Base-by-base conservation (phyloP, 306 rosid species). In the Urtica urens region DNA sequence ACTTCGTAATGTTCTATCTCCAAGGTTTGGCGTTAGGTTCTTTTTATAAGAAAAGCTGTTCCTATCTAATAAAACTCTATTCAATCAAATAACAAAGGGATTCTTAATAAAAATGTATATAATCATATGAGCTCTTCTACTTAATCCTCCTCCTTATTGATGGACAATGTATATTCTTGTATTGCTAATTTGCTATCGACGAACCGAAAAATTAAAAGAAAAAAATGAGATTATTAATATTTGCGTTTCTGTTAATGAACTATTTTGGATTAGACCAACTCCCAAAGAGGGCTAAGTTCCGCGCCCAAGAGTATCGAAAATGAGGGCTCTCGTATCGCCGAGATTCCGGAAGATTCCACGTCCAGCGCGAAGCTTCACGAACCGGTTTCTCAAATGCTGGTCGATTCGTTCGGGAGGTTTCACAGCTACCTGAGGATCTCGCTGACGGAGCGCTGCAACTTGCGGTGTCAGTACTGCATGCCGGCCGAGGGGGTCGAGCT, bases 371-470 rank as follows among this genome's bases (percentile, higher is more conserved):
- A 69, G 50, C 70, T 74, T 3, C 72, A 76, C 7, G 76, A 59
- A 47, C 49, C 66, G 43, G 55, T 51, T 53, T 88, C 97, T 16
- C 79, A 84, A 62, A 84, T 90, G 95, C 60, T 90, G 49, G 43
- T 84, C n/a, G 97, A 90, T 65, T 84, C 97, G 26, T 90, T 90
- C 55, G 95, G 97, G 63, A 81, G 97, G 80, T 44, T 68, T 21
- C 97, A 90, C 62, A 84, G 83, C 27, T 90, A 84, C 72, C 64
- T 88, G 75, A 90, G 97, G 67, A 84, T 90, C 66, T 90, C 97
- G 9, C 57, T 90, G 63, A 90, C 95, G 1, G 97, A 90, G 56
- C 82, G 95, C 10, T 90, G 97, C 74, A 90, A 90, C 66, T 69
- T 88, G 65, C 70, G 95, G 50, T 88, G 97, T 57, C 86, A 84